A percentile compares a stretch with the other conserved stretches of the same genome.
Evolutionary conservation across 306 rosid species (phyloP).

Genomic region (Potentilla sterilis): DNA sequence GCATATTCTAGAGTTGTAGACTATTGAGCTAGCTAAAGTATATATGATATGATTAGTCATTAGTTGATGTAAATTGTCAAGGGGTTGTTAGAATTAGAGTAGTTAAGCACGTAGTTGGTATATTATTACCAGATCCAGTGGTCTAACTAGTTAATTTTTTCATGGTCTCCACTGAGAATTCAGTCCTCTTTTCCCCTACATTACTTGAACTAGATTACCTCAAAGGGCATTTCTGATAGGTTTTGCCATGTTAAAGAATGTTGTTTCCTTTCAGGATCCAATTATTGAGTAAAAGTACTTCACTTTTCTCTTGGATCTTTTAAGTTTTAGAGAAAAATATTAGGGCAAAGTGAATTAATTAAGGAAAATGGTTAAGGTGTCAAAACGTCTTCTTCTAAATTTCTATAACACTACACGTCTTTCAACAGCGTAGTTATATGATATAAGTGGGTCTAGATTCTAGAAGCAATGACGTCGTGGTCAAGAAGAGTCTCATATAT

Average conservation of each 20-base stretch:
- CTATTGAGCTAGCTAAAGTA: background rate
- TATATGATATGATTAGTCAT: background rate
- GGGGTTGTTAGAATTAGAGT: conserved; percentile 6
- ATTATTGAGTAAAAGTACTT: too few relatives aligned
- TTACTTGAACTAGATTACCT: background rate
- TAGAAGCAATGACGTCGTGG: background rate
- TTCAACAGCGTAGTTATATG: background rate
- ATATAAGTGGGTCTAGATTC: background rate
- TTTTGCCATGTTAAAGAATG: too few relatives aligned
- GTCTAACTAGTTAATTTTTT: too few relatives aligned
- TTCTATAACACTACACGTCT: background rate
- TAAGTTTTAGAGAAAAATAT: background rate
- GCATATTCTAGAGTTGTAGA: background rate
- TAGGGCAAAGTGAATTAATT: background rate
- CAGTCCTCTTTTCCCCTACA: background rate
- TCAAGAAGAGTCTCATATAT: background rate
- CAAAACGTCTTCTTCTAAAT: background rate
- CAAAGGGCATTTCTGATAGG: too few relatives aligned
- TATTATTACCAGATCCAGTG: background rate
- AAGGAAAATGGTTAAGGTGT: background rate
- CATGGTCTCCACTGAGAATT: too few relatives aligned
- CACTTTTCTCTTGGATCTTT: background rate
- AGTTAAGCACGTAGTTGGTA: conserved; percentile 3
- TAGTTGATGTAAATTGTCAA: background rate
- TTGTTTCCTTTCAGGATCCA: too few relatives aligned